phyloP scores from a whole-genome alignment of 768 basidiomycete species.

The Tephrocybe sp. region DNA sequence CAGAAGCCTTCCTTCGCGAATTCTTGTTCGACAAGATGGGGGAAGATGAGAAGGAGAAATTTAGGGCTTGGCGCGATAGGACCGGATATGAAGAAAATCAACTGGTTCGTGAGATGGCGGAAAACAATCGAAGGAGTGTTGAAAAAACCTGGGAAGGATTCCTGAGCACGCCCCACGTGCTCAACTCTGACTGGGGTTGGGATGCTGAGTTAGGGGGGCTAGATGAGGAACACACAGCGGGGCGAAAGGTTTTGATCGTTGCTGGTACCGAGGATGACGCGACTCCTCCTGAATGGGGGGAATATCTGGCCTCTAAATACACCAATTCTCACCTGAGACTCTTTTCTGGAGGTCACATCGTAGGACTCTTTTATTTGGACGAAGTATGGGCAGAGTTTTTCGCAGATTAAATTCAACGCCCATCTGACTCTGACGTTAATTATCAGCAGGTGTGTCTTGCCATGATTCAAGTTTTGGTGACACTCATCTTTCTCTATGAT shows the following conservation, averaged over 20 bases:
- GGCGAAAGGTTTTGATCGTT: slow-evolving; percentile 37
- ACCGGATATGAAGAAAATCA: slow-evolving; percentile 39
- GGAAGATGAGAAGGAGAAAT: slow-evolving; percentile 34
- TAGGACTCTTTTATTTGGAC: slow-evolving; percentile 34
- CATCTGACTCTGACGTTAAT: too few species aligned
- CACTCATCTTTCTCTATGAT: too few species aligned
- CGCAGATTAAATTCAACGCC: background rate
- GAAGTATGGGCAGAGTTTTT: slow-evolving; percentile 34
- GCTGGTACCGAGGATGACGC: slow-evolving; percentile 33
- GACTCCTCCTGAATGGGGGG: slow-evolving; percentile 30
- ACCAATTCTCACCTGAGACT: slow-evolving; percentile 35
- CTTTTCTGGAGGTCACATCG: slow-evolving; percentile 42
- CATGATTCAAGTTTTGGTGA: too few species aligned
- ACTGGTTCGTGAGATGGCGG: slow-evolving; percentile 34
- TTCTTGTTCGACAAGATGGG: slow-evolving; percentile 33
- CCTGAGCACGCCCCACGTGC: slow-evolving; percentile 27
- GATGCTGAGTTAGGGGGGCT: slow-evolving; percentile 32
- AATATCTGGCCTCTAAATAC: slow-evolving; percentile 39
- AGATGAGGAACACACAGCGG: slow-evolving; percentile 41
- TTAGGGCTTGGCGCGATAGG: slow-evolving; percentile 36
- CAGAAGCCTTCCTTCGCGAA: slow-evolving; percentile 35
- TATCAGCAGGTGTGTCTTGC: background rate
- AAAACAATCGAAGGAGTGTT: slow-evolving; percentile 38
- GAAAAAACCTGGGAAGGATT: slow-evolving; percentile 46
- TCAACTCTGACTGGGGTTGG: slow-evolving; percentile 45